Evolutionary conservation across 2,329 filamentous ascomycete genomes (phyloP).

Genomic region (Aspergillus quadrilineatus): DNA sequence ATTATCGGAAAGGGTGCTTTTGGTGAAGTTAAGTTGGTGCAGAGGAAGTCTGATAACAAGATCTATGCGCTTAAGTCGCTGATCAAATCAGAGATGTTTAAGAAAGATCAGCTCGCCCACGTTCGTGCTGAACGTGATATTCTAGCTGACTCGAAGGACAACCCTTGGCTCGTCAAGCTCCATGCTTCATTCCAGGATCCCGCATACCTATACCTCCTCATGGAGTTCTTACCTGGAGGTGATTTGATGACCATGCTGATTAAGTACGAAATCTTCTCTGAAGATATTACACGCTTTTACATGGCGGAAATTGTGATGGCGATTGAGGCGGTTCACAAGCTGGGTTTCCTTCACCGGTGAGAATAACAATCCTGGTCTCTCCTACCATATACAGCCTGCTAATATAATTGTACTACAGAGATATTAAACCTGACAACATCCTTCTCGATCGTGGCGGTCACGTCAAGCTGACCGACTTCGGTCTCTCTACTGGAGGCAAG

Average conservation of each 20-base stretch:
- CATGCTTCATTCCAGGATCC: constrained; percentile 97
- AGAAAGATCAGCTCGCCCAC: constrained; percentile 96
- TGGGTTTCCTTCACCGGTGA: constrained; percentile 97
- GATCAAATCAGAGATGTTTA: constrained; percentile 99
- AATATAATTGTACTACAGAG: constrained; percentile 53
- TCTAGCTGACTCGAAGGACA: constrained; percentile 91
- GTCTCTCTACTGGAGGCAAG: constrained; percentile 95
- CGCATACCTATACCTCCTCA: constrained; percentile 97
- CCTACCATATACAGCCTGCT: neutral
- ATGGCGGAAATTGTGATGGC: constrained; percentile 97
- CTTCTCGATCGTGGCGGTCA: constrained; percentile 91
- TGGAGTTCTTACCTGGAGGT: constrained; percentile 98
- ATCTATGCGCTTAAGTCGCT: constrained; percentile 98
- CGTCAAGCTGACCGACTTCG: constrained; percentile 97
- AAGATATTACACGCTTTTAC: constrained; percentile 98
- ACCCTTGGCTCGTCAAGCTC: constrained; percentile 97
- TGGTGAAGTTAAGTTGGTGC: constrained; percentile 95
- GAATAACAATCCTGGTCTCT: constrained; percentile 30
- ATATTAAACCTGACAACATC: constrained; percentile 99
- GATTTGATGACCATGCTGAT: constrained; percentile 99
- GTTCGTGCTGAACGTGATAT: constrained; percentile 98
- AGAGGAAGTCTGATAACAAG: constrained; percentile 93
- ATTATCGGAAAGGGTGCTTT: constrained; percentile 99
- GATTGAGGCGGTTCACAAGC: constrained; percentile 97
- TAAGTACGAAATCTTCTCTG: constrained; percentile 99